Evolutionary conservation across 1,139 yeast genomes (phyloP).

Genomic region (Saccharomycopsis hybrid): DNA sequence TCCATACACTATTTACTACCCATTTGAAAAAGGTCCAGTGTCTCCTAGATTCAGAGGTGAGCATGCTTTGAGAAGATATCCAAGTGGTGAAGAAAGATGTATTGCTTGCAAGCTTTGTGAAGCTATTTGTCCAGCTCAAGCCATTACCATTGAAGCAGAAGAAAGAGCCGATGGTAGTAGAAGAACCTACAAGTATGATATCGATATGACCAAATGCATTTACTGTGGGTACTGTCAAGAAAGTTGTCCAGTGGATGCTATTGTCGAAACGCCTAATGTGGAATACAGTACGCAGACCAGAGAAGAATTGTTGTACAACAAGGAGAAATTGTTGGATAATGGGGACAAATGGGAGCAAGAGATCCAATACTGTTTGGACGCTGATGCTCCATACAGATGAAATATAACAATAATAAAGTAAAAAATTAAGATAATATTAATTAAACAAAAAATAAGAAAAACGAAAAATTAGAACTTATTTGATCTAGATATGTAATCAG

Average conservation of each 20-base stretch:
- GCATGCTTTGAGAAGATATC: constrained; percentile 86
- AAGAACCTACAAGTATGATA: constrained; percentile 85
- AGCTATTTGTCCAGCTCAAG: constrained; percentile 91
- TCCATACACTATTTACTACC: constrained; percentile 85
- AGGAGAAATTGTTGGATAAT: constrained; percentile 80
- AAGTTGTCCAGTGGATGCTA: constrained; percentile 91
- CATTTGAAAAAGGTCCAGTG: constrained; percentile 85
- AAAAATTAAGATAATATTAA: too few relatives aligned
- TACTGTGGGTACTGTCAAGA: constrained; percentile 94
- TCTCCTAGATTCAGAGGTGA: constrained; percentile 92
- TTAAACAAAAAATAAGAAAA: too few relatives aligned
- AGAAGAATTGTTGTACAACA: constrained; percentile 83
- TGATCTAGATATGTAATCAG: too few relatives aligned
- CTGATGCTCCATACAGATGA: constrained; percentile 85
- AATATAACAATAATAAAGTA: too few relatives aligned
- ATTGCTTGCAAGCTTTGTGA: constrained; percentile 89
- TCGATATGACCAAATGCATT: constrained; percentile 92
- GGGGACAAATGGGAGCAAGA: constrained; percentile 97
- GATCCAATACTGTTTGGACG: constrained; percentile 79
- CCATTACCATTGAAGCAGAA: constrained; percentile 89
- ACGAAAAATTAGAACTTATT: too few relatives aligned
- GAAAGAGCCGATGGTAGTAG: constrained; percentile 87
- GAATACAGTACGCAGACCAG: constrained; percentile 85
- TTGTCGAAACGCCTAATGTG: constrained; percentile 84
- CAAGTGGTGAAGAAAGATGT: constrained; percentile 89